Evolutionary conservation across 164 flowering plant species (phyloP), one percentile per base, ranked within the genome.

Genomic region (Liriodendron chinense): DNA sequence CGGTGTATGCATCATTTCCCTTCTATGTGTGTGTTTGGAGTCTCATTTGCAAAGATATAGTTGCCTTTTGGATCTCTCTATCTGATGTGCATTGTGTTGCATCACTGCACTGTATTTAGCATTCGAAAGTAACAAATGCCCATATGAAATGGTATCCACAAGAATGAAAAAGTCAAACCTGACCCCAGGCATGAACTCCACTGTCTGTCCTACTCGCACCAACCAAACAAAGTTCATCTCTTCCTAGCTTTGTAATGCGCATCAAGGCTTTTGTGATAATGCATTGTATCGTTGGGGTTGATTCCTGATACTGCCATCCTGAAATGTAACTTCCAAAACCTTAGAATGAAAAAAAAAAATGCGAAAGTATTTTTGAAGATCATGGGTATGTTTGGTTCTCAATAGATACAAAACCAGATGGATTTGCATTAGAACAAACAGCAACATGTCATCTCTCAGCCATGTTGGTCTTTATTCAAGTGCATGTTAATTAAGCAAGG

Each of bases 141-240:
- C 43, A 34, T 3, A 34, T 34, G 43, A 34, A 34, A 34, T 34
- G 43, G 43, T 34, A 34, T 34, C 43, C 43, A 67, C 3, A 66
- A 66, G 28, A 67, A 67, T 2, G 59, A 23, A 21, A 59, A 65
- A 80, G 25, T 59, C 87, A 81, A 78, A 94, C 97, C 97, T 95
- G 98, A 74, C 98, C 98, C 93, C 88, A 91, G 56, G 99, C 99
- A 85, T 95, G 99, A 70, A 93, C 99, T 74, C 99, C 98, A 14
- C 88, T 69, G 80, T 93, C 98, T 5, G 98, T 95, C 81, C 98
- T 85, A 71, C 99, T 83, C 4, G 99, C 97, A 78, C 96, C 98
- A 71, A 90, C 98, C 72, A 95, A 81, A 72, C 63, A 28, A 2
- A 95, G 94, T 75, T 92, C 92, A 79, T 85, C 74, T 23, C 98